Conservation (phyloP, 2,329 filamentous ascomycete genomes). For the Colletotrichum neosansevieriae region DNA sequence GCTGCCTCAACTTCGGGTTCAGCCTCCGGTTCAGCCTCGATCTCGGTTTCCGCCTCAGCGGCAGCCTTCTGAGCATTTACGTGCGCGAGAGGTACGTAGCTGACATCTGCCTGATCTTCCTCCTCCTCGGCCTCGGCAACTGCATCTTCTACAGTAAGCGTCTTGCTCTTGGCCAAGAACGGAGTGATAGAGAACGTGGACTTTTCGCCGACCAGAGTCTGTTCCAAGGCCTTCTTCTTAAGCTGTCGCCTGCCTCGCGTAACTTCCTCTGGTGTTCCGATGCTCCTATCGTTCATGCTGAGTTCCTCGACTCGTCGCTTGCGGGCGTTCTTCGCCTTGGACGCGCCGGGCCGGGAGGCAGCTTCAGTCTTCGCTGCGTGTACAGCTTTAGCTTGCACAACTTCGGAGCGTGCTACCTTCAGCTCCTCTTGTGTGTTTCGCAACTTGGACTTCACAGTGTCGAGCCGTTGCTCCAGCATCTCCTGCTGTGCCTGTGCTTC, state of each 20-base stretch:
- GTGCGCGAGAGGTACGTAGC: conserved; percentile 36
- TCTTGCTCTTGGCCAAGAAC: conserved; percentile 83
- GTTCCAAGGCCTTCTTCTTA: conserved; percentile 70
- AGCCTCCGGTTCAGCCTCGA: neutral
- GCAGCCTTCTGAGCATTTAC: conserved; percentile 20
- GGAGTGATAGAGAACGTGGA: conserved; percentile 95
- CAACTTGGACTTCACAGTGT: conserved; percentile 76
- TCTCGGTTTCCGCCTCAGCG: conserved; percentile 27
- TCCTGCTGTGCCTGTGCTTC: conserved; percentile 73
- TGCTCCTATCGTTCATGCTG: conserved; percentile 58
- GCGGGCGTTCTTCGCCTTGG: conserved; percentile 51
- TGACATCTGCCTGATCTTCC: conserved; percentile 44
- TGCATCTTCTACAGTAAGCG: conserved; percentile 52
- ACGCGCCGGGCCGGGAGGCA: neutral
- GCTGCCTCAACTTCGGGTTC: neutral
- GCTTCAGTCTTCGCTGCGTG: conserved; percentile 41
- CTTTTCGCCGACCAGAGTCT: conserved; percentile 80
- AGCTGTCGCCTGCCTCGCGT: conserved; percentile 54
- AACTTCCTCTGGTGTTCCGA: conserved; percentile 60
- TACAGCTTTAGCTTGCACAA: conserved; percentile 47
- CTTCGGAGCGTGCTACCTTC: conserved; percentile 64
- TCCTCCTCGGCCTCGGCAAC: conserved; percentile 53
- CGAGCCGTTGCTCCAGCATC: conserved; percentile 77
- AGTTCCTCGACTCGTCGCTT: conserved; percentile 62
- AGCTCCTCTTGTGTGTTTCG: conserved; percentile 78